phyloP scores from a whole-genome alignment of 2,329 filamentous ascomycete species.

The Trichoderma sp. region DNA sequence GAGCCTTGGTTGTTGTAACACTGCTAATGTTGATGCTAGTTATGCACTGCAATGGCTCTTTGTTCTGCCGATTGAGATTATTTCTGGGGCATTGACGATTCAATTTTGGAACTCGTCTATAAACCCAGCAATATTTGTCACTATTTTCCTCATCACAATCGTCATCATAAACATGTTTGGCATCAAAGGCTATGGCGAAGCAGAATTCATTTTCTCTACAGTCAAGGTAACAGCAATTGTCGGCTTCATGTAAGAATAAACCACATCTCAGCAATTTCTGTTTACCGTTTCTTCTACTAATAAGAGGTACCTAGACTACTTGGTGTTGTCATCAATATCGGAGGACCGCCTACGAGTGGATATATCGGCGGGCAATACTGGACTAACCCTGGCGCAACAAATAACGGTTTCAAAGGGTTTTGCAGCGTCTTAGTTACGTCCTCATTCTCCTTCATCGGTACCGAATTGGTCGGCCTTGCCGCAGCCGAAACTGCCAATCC shows the following conservation, averaged over 20 bases:
- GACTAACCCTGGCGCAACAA: neutral
- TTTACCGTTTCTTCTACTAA: neutral
- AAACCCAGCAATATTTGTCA: constrained; percentile 9
- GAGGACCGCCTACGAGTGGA: constrained; percentile 5
- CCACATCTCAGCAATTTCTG: no score
- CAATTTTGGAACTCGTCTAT: constrained; percentile 14
- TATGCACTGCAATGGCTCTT: constrained; percentile 13
- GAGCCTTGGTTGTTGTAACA: no score
- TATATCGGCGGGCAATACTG: constrained; percentile 10
- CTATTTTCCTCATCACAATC: constrained; percentile 1
- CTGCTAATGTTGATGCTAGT: neutral
- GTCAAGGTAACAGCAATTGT: constrained; percentile 14
- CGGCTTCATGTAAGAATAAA: constrained; percentile 2
- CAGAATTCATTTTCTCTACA: constrained; percentile 9
- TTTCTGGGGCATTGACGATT: constrained; percentile 2
- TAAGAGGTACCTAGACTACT: neutral
- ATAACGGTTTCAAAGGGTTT: constrained; percentile 11
- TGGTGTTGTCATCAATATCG: constrained; percentile 6
- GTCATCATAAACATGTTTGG: neutral
- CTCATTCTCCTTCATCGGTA: constrained; percentile 10
- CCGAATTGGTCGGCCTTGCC: constrained; percentile 1
- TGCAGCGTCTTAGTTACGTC: constrained; percentile 6
- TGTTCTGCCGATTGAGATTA: neutral
- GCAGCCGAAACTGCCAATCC: constrained; percentile 12
- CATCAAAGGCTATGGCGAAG: constrained; percentile 10